Conservation (phyloP, 192 early-diverging fungal species). For the Coemansia sp. region DNA sequence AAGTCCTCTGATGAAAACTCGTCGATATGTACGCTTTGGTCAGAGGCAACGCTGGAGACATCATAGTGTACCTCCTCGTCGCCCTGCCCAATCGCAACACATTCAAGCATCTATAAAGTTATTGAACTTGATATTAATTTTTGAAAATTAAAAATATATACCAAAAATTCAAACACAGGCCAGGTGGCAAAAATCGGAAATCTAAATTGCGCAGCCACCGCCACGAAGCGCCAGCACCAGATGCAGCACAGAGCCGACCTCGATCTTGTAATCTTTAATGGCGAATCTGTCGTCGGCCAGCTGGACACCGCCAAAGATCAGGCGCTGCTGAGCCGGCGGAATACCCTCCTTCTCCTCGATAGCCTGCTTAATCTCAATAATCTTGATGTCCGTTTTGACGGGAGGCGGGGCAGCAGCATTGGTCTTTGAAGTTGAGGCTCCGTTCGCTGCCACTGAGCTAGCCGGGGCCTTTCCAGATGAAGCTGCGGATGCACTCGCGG, state of each 20-base stretch:
- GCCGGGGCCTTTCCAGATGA: background rate
- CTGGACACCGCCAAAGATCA: constrained; percentile 95
- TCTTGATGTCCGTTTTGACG: constrained; percentile 33
- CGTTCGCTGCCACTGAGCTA: background rate
- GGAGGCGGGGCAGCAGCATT: background rate
- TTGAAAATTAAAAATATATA: too few species aligned
- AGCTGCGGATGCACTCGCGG: background rate
- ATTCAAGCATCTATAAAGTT: too few species aligned
- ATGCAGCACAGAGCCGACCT: constrained; percentile 83
- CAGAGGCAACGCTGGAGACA: too few species aligned
- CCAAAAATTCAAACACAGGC: too few species aligned
- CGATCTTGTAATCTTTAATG: constrained; percentile 64
- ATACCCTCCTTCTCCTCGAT: constrained; percentile 98
- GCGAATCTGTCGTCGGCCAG: constrained; percentile 78
- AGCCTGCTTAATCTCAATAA: constrained; percentile 75
- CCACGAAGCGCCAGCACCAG: constrained; percentile 95
- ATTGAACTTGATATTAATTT: too few species aligned
- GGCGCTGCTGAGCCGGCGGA: constrained; percentile 91
- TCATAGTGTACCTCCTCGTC: too few species aligned
- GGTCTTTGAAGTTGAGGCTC: background rate
- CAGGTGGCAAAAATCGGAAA: too few species aligned
- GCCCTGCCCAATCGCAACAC: too few species aligned
- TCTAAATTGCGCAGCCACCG: constrained; percentile 46
- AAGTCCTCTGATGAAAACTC: too few species aligned
- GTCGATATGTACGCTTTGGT: too few species aligned